Percentiles rank a stretch among this genome's conserved stretches.
phyloP scores from a whole-genome alignment of 495 filamentous ascomycete species.

The Astrothelium subdiscretum region DNA sequence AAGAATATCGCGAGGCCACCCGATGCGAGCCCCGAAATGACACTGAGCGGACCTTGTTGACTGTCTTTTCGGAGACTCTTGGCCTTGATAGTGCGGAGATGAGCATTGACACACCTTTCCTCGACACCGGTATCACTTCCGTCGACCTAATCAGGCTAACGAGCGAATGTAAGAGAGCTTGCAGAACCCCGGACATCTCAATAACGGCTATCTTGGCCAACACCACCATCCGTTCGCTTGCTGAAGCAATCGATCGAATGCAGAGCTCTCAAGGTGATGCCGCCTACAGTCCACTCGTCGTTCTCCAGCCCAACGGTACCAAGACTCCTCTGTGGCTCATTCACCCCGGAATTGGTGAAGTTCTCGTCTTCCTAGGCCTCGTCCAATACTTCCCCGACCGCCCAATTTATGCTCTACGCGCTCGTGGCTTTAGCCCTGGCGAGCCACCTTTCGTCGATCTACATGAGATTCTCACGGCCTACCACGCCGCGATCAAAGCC shows the following conservation, averaged over 20 bases:
- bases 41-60: neutral
- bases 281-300: neutral
- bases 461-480: neutral
- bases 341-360: neutral
- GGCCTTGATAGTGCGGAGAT: neutral
- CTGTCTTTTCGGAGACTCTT: neutral
- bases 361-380: neutral
- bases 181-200: neutral
- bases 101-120: neutral
- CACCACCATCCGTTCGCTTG: neutral
- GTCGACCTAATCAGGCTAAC: neutral
- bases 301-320: neutral
- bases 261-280: neutral
- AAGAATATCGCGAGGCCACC: neutral
- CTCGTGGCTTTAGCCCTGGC: neutral
- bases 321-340: neutral
- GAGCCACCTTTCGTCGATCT: neutral
- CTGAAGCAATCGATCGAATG: neutral
- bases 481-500: neutral
- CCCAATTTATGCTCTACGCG: neutral
- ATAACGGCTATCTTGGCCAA: neutral
- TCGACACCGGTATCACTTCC: neutral
- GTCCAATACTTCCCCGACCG: neutral
- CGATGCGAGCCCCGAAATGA: neutral
- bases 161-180: neutral